Base-by-base conservation (phyloP, 441 rosid genomes). In the Syzygium malaccense region DNA sequence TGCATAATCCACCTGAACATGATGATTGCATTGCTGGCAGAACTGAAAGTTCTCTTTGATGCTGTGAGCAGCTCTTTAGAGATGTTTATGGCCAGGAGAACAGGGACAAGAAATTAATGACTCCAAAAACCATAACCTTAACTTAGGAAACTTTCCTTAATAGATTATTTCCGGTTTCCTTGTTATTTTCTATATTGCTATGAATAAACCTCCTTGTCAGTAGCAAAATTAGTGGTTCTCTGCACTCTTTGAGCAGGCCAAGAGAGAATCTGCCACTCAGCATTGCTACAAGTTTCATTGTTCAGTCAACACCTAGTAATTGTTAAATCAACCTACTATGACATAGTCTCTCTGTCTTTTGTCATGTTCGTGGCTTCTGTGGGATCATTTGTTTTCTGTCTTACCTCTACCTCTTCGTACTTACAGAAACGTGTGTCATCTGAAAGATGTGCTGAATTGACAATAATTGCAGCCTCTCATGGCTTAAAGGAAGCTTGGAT, bases 401-500 rank as follows among this genome's bases (percentile, higher is more conserved):
- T 85, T 11, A 85, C 48, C 84, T 85, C 83, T 64, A 33, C 88
- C 66, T 78, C 68, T 87, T 90, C 55, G 86, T 30, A 87, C 48
- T 55, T 68, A 15, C 95, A 96, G 99, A 97, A 93, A 91, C 96
- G 93, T 84, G 93, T 97, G 89, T 93, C 99, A 85, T 92, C 99
- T 68, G 95, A 94, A 91, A 93, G 98, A 90, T 97, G 99, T 91
- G 99, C 94, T 48, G 98, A 96, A 89, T 93, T 97, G 89, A 94
- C 95, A 86, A 94, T 97, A 54, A 93, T 96, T 87, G 99, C 98
- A 64, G 97, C 95, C 49, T 91, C 96, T 86, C 99, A 95, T 90
- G 93, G 94, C 90, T 92, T 97, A 89, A 97, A 97, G 91, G 99
- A 97, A 94, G 99, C 89, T 87, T 97, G 99, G 99, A 96, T 97